Conservation (phyloP, 2,329 filamentous ascomycete genomes). For the Pseudogymnoascus sp. region DNA sequence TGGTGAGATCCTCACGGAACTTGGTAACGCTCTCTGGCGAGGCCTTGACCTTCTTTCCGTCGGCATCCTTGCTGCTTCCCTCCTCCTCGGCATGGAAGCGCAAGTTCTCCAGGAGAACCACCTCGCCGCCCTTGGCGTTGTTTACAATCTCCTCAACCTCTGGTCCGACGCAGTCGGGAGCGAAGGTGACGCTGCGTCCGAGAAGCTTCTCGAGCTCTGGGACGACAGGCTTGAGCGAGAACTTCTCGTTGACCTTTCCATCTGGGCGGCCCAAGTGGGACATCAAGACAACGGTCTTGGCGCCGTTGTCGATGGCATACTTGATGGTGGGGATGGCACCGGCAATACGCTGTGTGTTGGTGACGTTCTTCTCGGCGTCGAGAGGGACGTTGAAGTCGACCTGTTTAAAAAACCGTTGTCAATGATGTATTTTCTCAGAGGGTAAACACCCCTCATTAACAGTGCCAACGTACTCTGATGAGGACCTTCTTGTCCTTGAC, state of each 20-base stretch:
- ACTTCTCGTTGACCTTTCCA: constrained; percentile 82
- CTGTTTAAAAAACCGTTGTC: constrained; percentile 37
- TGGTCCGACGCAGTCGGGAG: constrained; percentile 80
- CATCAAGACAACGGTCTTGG: constrained; percentile 93
- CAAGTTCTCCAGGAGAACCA: constrained; percentile 93
- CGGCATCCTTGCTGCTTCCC: constrained; percentile 85
- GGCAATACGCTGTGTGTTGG: constrained; percentile 97
- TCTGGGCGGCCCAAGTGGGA: constrained; percentile 96
- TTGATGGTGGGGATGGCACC: constrained; percentile 94
- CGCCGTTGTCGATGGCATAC: constrained; percentile 80
- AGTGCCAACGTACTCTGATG: constrained; percentile 65
- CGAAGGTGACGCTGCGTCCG: constrained; percentile 73
- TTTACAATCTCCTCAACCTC: constrained; percentile 86
- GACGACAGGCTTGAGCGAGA: constrained; percentile 87
- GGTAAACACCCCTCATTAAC: background rate
- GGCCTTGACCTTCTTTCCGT: constrained; percentile 96
- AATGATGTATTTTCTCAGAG: constrained; percentile 13
- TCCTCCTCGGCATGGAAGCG: constrained; percentile 98
- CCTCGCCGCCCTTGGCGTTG: constrained; percentile 69
- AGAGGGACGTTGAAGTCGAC: constrained; percentile 99
- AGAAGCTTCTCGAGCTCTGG: constrained; percentile 87
- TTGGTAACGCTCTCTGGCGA: constrained; percentile 86
- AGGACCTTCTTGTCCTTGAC: constrained; percentile 97
- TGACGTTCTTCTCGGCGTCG: constrained; percentile 84
- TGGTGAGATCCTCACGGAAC: constrained; percentile 92